A percentile compares a stretch with the other conserved stretches of the same genome.
Evolutionary conservation across 257 asterid genomes (phyloP).

Genomic region (Galeopsis tetrahit): DNA sequence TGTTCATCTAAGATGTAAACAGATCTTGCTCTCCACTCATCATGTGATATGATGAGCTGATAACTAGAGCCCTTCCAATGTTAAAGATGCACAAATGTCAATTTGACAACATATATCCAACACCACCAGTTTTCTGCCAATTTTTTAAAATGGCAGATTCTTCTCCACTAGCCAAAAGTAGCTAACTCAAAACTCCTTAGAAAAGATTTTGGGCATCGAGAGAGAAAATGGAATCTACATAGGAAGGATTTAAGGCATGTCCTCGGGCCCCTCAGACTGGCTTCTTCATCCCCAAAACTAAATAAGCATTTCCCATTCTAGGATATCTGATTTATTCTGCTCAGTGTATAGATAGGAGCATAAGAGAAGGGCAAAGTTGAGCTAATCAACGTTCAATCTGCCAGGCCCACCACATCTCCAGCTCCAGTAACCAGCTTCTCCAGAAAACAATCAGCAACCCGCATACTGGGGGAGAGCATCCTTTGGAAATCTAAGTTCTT

Average conservation of each 20-base stretch:
- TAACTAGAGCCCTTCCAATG: constrained; percentile 36
- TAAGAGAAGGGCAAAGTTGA: constrained; percentile 35
- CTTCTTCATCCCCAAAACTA: constrained; percentile 38
- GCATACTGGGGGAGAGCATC: constrained; percentile 58
- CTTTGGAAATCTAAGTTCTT: constrained; percentile 58
- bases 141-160: constrained; percentile 25
- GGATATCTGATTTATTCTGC: constrained; percentile 38
- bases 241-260: constrained; percentile 30
- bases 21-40: constrained; percentile 40
- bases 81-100: constrained; percentile 33
- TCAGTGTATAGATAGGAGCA: constrained; percentile 26
- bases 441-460: constrained; percentile 56
- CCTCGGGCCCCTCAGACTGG: constrained; percentile 37
- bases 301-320: constrained; percentile 35
- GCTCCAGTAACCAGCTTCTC: constrained; percentile 60
- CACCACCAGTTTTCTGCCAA: constrained; percentile 34
- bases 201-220: constrained; percentile 32
- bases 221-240: constrained; percentile 32
- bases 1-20: constrained; percentile 37
- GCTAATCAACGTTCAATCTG: constrained; percentile 47
- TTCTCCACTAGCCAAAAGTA: constrained; percentile 40
- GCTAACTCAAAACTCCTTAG: constrained; percentile 38
- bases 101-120: constrained; percentile 28
- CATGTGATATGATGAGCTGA: constrained; percentile 41
- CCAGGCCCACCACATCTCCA: constrained; percentile 49